Base-by-base conservation (phyloP, 805 yeast species). In the Helenozyma baotianmanensis region DNA sequence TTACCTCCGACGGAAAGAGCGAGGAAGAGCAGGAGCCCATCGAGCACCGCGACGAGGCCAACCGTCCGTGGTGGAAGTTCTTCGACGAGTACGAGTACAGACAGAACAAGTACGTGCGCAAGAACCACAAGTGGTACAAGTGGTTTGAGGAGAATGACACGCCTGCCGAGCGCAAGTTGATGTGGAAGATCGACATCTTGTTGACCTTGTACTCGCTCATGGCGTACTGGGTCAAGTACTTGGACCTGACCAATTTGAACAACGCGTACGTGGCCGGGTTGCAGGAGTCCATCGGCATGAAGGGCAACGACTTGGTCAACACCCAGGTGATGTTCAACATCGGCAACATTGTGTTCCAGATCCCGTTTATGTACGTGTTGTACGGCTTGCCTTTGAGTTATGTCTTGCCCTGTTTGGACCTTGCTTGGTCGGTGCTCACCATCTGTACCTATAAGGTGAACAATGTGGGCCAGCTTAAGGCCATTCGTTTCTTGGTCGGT, bases 11-110 rank as follows among this genome's bases (percentile, higher is more conserved):
- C 9, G 45, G 37, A 13, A 22, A 27, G 12, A 6, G 6, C 10
- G 21, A 21, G 11, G 27, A 30, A 4, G 14, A 26, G 9, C 14
- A n/a, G 22, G 31, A 22, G 2, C 15, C 33, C 13, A 27, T 48
- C 25, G 78, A 72, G 45, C 68, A 64, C 46, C 56, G 78, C 40
- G 79, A 74, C 47, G 79, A 73, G 48, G 75, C 76, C 7, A 49
- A 68, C 39, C 59, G 77, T 30, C 61, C 66, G 22, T 73, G 77
- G 74, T 70, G 60, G 60, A 62, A 61, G 18, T 71, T 57, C 38
- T 72, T 72, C 39, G 62, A 58, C 36, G 62, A 58, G 38, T 58
- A 50, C 34, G 62, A 58, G 33, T 56, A 58, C 39, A 35, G 62
- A 14, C 28, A 36, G 24, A 49, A 48, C 22, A 43, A 40, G 25